These are phyloP conservation scores for Paulownia fortunei DNA, from an alignment of 257 asterid species.

Conservation along the genomic window DNA sequence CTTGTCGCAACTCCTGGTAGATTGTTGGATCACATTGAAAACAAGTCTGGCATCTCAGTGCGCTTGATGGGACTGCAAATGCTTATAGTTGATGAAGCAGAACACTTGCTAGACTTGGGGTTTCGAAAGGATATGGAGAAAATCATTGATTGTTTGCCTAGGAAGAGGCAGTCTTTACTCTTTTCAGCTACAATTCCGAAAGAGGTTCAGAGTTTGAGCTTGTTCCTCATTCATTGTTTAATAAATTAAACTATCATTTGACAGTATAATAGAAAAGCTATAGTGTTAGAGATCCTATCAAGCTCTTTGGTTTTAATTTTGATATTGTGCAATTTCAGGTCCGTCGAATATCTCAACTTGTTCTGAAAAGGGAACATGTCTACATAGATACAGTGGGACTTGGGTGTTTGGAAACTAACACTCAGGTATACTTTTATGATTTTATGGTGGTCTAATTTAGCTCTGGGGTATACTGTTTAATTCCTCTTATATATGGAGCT, in stretches of 20 bases:
- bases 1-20: slow-evolving; percentile 98
- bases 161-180: slow-evolving; percentile 81
- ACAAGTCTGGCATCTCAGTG: slow-evolving; percentile 86
- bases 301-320: slow-evolving; percentile 28
- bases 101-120: slow-evolving; percentile 84
- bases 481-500: background rate
- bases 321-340: slow-evolving; percentile 60
- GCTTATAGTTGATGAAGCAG: slow-evolving; percentile 97
- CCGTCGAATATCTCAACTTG: slow-evolving; percentile 88
- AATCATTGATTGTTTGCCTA: slow-evolving; percentile 92
- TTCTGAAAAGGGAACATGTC: slow-evolving; percentile 79
- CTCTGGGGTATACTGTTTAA: background rate
- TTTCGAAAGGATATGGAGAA: slow-evolving; percentile 92
- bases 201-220: slow-evolving; percentile 64
- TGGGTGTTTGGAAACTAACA: slow-evolving; percentile 70
- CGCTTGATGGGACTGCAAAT: slow-evolving; percentile 88
- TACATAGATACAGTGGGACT: slow-evolving; percentile 81
- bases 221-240: background rate
- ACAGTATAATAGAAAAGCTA: background rate
- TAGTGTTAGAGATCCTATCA: slow-evolving; percentile 4
- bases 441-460: background rate
- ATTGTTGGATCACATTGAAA: slow-evolving; percentile 92
- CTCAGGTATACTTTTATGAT: slow-evolving; percentile 51
- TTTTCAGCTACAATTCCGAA: slow-evolving; percentile 88
- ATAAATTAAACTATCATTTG: background rate